These are phyloP conservation scores for Tilletia walkeri DNA, from an alignment of 1,284 basidiomycete genomes.

Conservation along the genomic window DNA sequence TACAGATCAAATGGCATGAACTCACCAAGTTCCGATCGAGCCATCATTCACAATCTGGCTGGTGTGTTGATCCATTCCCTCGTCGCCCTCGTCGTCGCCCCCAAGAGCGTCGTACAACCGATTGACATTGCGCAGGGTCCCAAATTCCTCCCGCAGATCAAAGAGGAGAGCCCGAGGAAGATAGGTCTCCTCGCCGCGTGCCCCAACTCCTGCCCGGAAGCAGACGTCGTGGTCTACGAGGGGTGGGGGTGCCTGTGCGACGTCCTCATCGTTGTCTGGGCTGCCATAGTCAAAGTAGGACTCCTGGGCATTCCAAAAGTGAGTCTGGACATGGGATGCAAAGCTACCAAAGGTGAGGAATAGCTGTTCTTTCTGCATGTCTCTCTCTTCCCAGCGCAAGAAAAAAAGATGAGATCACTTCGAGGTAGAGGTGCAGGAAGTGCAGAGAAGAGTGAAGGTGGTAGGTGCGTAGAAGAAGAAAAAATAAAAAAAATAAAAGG, in stretches of 20 bases:
- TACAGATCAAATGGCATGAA: not conserved
- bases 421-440: too few relatives aligned
- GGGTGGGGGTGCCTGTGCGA: constrained; percentile 19
- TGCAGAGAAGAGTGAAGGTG: not conserved
- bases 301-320: constrained; percentile 53
- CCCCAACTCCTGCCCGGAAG: constrained; percentile 43
- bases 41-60: constrained; percentile 17
- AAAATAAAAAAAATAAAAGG: not conserved
- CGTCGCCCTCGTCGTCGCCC: constrained; percentile 20
- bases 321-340: constrained; percentile 48
- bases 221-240: constrained; percentile 48
- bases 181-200: constrained; percentile 41
- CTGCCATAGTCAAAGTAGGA: constrained; percentile 33
- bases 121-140: constrained; percentile 34
- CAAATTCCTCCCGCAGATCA: constrained; percentile 46
- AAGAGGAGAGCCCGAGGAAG: constrained; percentile 45
- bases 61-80: constrained; percentile 24
- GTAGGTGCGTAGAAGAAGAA: not conserved
- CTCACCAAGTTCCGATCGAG: not conserved
- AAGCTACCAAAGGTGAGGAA: constrained; percentile 49
- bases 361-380: constrained; percentile 39
- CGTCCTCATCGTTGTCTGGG: constrained; percentile 16
- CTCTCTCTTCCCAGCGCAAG: not conserved
- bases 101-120: constrained; percentile 34
- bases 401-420: not conserved